These are phyloP conservation scores for Fusarium sp. DNA, from an alignment of 2,329 filamentous ascomycete species.

Conservation along the genomic window DNA sequence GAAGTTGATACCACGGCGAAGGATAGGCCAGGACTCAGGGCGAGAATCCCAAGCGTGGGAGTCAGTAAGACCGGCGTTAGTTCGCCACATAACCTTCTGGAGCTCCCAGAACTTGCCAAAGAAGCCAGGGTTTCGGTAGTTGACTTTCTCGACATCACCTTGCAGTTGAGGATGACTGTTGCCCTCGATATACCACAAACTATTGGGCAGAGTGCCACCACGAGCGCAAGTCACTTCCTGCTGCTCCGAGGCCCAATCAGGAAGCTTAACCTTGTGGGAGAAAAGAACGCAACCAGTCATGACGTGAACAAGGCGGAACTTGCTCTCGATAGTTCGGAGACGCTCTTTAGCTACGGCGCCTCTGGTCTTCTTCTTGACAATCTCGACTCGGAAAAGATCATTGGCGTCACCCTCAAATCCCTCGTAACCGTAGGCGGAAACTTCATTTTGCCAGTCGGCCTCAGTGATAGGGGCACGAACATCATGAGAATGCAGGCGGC, in stretches of 20 bases:
- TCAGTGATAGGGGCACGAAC: conserved; percentile 88
- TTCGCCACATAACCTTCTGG: conserved; percentile 98
- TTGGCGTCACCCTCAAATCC: conserved; percentile 98
- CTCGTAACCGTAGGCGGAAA: conserved; percentile 96
- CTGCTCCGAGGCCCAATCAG: conserved; percentile 97
- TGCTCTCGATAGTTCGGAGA: conserved; percentile 92
- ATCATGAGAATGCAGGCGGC: conserved; percentile 95
- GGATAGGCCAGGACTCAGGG: conserved; percentile 90
- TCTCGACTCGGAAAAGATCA: conserved; percentile 94
- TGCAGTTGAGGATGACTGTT: conserved; percentile 86
- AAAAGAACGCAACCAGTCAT: conserved; percentile 98
- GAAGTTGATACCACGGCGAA: conserved; percentile 97
- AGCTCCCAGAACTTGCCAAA: conserved; percentile 98
- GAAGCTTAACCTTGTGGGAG: conserved; percentile 98
- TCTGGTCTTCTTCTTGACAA: conserved; percentile 89
- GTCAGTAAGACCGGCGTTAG: conserved; percentile 94
- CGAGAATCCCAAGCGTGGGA: conserved; percentile 99
- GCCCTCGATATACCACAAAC: conserved; percentile 94
- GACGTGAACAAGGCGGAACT: conserved; percentile 93
- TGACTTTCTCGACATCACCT: conserved; percentile 87
- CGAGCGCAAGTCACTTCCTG: conserved; percentile 98
- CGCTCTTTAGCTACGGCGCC: conserved; percentile 83
- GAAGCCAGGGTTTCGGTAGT: conserved; percentile 95
- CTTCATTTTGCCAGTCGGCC: conserved; percentile 94
- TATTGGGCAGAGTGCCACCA: conserved; percentile 93